Percentiles rank a stretch among this genome's conserved stretches.
phyloP scores from a whole-genome alignment of 1,139 yeast species.

The Cylindricascospora bacillispora region DNA sequence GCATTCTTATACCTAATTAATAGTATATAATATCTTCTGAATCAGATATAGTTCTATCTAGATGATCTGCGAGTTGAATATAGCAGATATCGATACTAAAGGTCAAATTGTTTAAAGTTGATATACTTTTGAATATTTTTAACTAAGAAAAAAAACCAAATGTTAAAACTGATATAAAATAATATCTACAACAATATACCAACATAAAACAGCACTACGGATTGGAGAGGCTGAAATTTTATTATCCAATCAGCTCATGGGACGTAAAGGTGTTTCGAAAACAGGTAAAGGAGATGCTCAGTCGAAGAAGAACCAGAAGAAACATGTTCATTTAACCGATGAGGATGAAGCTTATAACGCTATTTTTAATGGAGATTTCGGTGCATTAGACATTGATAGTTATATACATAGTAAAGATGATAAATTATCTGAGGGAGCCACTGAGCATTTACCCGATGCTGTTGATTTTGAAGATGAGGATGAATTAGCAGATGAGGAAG shows the following conservation, averaged over 20 bases:
- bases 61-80: not conserved
- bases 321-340: conserved; percentile 22
- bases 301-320: no score
- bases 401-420: conserved; percentile 16
- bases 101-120: no score
- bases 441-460: conserved; percentile 83
- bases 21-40: not conserved
- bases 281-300: no score
- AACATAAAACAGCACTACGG: no score
- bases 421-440: conserved; percentile 23
- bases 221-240: no score
- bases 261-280: no score
- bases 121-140: no score
- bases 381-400: conserved; percentile 26
- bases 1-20: not conserved
- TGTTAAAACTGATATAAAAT: no score
- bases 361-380: conserved; percentile 27
- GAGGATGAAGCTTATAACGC: conserved; percentile 31
- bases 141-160: no score
- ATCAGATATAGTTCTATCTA: not conserved
- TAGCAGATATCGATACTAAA: no score
- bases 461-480: conserved; percentile 91
- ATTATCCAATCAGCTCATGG: no score
- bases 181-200: no score
- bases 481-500: conserved; percentile 80